Base-by-base conservation (phyloP, 2,329 filamentous ascomycete species). In the Paramyrothecium sp. region DNA sequence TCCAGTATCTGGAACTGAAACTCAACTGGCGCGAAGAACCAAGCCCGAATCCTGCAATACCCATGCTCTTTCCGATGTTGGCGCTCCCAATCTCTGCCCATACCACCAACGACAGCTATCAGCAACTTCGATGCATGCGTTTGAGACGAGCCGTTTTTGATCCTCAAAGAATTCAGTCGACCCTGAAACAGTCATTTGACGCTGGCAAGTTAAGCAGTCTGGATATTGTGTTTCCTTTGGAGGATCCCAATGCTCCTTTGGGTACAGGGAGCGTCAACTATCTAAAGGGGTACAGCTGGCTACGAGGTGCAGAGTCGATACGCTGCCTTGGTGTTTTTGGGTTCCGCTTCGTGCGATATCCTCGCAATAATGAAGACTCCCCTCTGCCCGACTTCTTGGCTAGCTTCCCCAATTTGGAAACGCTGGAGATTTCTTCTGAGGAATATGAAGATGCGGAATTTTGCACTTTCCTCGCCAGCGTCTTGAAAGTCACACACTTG, bases 401-500 rank as follows among this genome's bases (percentile, higher is more conserved):
- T 5, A 72, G 58, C 41, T 73, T 76, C 48, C 73, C 73, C 1
- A 70, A 70, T 23, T 66, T 76, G 8, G 70, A 76, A 56, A 65
- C 64, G 10, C 59, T 76, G 22, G 71, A 73, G 60, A 65, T 75
- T n/a, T 64, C 62, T 26, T 71, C 72, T 2, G 60, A 62, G 2
- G 56, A 67, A 51, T 74, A 71, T 49, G 63, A 70, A 2, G 60
- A 62, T 12, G 52, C 59, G 3, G 73, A 73, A 47, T 63, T 74
- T 33, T 67, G 62, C 33, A 57, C 57, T 10, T 57, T 74, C 2
- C 56, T 74, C 7, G 60, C 66, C 13, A 70, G 64, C 8, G 67
- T 75, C 20, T 53, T 75, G 16, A 69, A 63, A 51, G 61, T 56
- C 7, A 73, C 68, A 13, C 64, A 67, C 41, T 51, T 76, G 5